A percentile compares a stretch with the other conserved stretches of the same genome.
These are phyloP conservation scores for Raffaelea ambrosiae DNA, from an alignment of 2,329 filamentous ascomycete genomes.

Conservation along the genomic window DNA sequence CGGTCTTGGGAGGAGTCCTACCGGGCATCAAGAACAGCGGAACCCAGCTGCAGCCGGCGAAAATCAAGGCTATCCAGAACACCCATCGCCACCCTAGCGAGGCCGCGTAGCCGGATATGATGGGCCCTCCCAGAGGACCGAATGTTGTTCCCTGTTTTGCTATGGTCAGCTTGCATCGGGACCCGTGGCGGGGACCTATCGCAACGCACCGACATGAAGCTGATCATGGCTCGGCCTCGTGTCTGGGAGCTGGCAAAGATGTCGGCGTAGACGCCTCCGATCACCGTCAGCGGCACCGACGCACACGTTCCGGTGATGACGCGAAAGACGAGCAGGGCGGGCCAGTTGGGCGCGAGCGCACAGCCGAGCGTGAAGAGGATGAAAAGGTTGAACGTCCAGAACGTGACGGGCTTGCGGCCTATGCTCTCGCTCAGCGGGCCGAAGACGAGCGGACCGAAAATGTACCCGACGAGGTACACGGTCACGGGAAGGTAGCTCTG, in stretches of 20 bases:
- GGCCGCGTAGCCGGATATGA: background rate
- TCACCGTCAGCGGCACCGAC: background rate
- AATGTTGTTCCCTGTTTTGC: background rate
- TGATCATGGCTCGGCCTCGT: background rate
- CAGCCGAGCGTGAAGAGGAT: background rate
- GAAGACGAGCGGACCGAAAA: background rate
- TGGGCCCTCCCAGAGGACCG: background rate
- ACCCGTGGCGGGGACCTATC: no score
- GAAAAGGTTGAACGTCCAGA: background rate
- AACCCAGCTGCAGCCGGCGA: background rate
- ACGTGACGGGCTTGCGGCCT: background rate
- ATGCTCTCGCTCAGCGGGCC: background rate
- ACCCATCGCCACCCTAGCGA: background rate
- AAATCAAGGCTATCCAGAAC: background rate
- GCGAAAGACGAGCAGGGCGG: background rate
- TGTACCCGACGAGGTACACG: background rate
- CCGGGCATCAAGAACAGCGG: background rate
- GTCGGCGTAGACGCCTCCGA: background rate
- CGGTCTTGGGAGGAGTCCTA: no score
- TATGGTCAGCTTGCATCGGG: background rate
- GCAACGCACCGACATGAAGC: background rate
- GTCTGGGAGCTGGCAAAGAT: background rate
- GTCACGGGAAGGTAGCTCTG: background rate
- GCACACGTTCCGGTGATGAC: background rate
- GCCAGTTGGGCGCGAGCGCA: background rate